Percentiles rank a stretch among this genome's conserved stretches.
phyloP scores from a whole-genome alignment of 2,329 filamentous ascomycete genomes.

The Cytospora leucostoma region DNA sequence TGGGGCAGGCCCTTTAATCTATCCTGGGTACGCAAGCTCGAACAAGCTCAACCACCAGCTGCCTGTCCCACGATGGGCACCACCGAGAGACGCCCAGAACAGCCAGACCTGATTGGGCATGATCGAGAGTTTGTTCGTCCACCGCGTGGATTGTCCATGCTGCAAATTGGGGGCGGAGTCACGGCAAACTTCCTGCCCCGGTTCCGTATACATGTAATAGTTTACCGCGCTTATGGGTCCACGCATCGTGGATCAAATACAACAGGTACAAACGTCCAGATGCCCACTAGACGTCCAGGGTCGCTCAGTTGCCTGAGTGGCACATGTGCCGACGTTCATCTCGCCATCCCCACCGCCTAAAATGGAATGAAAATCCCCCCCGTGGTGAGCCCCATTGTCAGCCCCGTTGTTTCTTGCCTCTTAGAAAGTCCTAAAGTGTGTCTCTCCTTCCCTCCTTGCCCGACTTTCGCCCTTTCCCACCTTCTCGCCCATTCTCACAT shows the following conservation, averaged over 20 bases:
- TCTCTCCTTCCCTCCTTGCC: conserved; percentile 17
- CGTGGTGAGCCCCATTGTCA: conserved; percentile 7
- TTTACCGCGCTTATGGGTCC: conserved; percentile 23
- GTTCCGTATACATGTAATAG: not conserved
- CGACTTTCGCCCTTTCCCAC: conserved; percentile 19
- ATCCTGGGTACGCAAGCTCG: conserved; percentile 13
- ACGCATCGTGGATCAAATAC: conserved; percentile 2
- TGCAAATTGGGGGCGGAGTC: not conserved
- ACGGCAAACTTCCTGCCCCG: conserved; percentile 17
- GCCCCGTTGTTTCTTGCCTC: conserved; percentile 15
- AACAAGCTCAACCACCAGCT: conserved; percentile 1
- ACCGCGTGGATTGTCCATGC: not conserved
- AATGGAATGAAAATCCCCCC: conserved; percentile 24
- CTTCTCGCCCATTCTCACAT: conserved; percentile 14
- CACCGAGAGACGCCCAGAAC: not conserved
- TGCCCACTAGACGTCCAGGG: not conserved
- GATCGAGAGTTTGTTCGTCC: not conserved
- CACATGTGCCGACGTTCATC: conserved; percentile 22
- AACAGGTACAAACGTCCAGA: conserved; percentile 2
- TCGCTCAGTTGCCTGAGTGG: conserved; percentile 9
- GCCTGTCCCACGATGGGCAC: conserved; percentile 4
- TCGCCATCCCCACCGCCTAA: conserved; percentile 21
- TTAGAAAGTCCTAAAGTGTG: conserved; percentile 15
- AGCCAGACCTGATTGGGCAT: not conserved
- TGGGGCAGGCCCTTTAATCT: conserved; percentile 23